phyloP scores from a whole-genome alignment of 2,329 filamentous ascomycete species.

The Nemania sp. region DNA sequence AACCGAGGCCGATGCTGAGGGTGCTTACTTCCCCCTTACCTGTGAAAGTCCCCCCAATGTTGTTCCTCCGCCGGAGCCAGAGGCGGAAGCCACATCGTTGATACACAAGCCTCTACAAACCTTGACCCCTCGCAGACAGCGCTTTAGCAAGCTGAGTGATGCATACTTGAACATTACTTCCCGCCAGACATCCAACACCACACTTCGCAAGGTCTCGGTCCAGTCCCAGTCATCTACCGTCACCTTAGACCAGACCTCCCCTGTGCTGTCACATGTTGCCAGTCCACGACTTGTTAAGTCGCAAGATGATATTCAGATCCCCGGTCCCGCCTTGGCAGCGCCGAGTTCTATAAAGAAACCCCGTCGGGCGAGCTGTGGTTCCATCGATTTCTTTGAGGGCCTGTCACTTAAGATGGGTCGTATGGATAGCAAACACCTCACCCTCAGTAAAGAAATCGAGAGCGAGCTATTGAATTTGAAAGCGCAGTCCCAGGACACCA shows the following conservation, averaged over 20 bases:
- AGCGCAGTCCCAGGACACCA: slow-evolving; percentile 39
- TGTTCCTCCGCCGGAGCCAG: neutral
- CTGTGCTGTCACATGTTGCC: slow-evolving; percentile 10
- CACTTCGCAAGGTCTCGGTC: slow-evolving; percentile 23
- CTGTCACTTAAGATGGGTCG: slow-evolving; percentile 11
- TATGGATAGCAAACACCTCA: neutral
- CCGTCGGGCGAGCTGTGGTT: slow-evolving; percentile 18
- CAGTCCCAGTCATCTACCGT: slow-evolving; percentile 21
- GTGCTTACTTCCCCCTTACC: slow-evolving; percentile 25
- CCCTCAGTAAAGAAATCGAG: slow-evolving; percentile 20
- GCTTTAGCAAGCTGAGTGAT: slow-evolving; percentile 55
- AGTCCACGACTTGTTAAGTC: slow-evolving; percentile 16
- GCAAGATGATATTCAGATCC: slow-evolving; percentile 37
- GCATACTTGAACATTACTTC: slow-evolving; percentile 56
- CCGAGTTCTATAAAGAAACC: slow-evolving; percentile 32
- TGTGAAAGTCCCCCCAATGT: neutral
- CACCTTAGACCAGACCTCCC: slow-evolving; percentile 13
- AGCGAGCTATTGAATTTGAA: slow-evolving; percentile 15
- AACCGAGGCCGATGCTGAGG: slow-evolving; percentile 23
- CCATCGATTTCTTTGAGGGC: neutral
- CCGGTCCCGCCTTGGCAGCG: slow-evolving; percentile 7
- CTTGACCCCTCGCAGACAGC: slow-evolving; percentile 50
- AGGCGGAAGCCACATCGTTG: neutral
- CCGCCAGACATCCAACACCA: slow-evolving; percentile 36
- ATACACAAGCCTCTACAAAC: slow-evolving; percentile 32